Percentiles rank a stretch among this genome's conserved stretches.
phyloP scores from a whole-genome alignment of 2,329 filamentous ascomycete genomes.

The Fusarium miscanthi region DNA sequence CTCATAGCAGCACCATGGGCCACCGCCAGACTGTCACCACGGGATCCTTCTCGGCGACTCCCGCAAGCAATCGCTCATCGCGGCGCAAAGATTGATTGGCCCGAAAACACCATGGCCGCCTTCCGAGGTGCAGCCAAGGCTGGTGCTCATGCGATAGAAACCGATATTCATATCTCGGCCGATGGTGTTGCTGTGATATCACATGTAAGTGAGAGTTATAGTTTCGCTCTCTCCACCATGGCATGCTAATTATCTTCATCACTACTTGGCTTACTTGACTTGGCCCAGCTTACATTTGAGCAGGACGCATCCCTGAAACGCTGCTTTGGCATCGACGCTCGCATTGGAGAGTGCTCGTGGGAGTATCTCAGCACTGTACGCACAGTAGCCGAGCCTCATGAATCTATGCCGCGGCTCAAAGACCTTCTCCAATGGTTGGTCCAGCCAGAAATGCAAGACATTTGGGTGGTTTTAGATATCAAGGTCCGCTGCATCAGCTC shows the following conservation, averaged over 20 bases:
- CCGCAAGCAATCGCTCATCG: constrained; percentile 83
- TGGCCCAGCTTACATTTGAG: constrained; percentile 10
- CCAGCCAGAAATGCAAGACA: constrained; percentile 69
- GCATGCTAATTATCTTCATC: not conserved
- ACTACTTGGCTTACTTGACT: not conserved
- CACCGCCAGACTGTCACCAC: constrained; percentile 46
- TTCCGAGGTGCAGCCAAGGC: constrained; percentile 79
- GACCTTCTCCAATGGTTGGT: constrained; percentile 81
- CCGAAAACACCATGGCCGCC: constrained; percentile 87
- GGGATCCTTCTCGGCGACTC: constrained; percentile 49
- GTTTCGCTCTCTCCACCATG: not conserved
- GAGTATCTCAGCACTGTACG: constrained; percentile 74
- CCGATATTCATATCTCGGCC: constrained; percentile 83
- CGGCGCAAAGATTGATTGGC: constrained; percentile 79
- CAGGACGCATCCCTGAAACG: constrained; percentile 81
- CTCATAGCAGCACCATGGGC: constrained; percentile 47
- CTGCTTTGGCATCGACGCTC: constrained; percentile 81
- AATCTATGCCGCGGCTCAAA: constrained; percentile 76
- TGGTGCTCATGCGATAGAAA: constrained; percentile 86
- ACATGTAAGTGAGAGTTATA: constrained; percentile 66
- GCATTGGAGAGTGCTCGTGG: constrained; percentile 82
- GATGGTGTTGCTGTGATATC: constrained; percentile 88
- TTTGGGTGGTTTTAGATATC: constrained; percentile 90
- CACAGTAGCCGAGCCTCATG: constrained; percentile 74
- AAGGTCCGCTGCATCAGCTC: constrained; percentile 66